A percentile compares a stretch with the other conserved stretches of the same genome.
These are phyloP conservation scores for Comarum palustre DNA, from an alignment of 306 rosid species.

Conservation along the genomic window DNA sequence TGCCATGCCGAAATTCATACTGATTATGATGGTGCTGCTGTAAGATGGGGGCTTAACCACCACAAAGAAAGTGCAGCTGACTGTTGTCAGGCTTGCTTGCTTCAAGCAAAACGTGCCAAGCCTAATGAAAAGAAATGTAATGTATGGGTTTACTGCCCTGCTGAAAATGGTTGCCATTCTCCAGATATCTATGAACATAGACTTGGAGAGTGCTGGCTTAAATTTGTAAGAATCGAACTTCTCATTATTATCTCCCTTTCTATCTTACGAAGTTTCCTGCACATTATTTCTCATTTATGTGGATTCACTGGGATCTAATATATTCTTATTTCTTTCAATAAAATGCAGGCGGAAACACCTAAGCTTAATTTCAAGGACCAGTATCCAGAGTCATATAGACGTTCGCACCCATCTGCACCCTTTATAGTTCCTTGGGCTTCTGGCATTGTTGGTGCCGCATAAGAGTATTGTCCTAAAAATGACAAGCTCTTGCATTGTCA, in stretches of 20 bases:
- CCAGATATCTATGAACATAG: slow-evolving; percentile 83
- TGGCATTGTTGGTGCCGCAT: slow-evolving; percentile 45
- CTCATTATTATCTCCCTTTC: slow-evolving; percentile 8
- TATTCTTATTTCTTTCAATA: slow-evolving; percentile 9
- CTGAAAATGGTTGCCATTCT: slow-evolving; percentile 80
- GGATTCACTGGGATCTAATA: slow-evolving; percentile 19
- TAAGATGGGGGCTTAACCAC: slow-evolving; percentile 92
- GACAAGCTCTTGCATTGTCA: slow-evolving; percentile 12
- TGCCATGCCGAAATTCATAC: slow-evolving; percentile 72
- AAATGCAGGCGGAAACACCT: slow-evolving; percentile 72
- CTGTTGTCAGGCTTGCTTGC: slow-evolving; percentile 93
- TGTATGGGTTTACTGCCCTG: slow-evolving; percentile 93
- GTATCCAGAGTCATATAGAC: slow-evolving; percentile 68
- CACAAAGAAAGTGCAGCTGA: slow-evolving; percentile 96
- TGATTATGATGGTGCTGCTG: slow-evolving; percentile 85
- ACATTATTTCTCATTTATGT: not conserved
- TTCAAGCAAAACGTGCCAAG: slow-evolving; percentile 66
- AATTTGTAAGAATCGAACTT: slow-evolving; percentile 57
- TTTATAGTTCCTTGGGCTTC: slow-evolving; percentile 78
- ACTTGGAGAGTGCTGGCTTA: slow-evolving; percentile 89
- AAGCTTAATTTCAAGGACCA: slow-evolving; percentile 62
- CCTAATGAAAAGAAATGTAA: slow-evolving; percentile 76
- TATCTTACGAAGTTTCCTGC: not conserved
- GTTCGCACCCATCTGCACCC: slow-evolving; percentile 61
- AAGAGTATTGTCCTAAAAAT: slow-evolving; percentile 13